A percentile compares a stretch with the other conserved stretches of the same genome.
phyloP scores from a whole-genome alignment of 371 early-diverging fungal species.

The Mortierella sp. region DNA sequence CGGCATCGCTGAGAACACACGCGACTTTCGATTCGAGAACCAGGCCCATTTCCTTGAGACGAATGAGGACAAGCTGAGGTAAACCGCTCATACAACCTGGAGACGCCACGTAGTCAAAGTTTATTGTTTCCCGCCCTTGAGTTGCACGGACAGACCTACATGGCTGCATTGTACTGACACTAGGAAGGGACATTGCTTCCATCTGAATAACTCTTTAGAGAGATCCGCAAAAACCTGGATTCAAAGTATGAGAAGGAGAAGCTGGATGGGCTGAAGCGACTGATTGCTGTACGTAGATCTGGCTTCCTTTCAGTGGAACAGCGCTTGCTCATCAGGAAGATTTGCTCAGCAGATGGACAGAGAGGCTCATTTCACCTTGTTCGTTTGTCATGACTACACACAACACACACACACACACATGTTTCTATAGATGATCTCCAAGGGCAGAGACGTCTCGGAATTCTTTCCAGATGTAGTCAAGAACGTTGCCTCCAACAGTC shows the following conservation, averaged over 20 bases:
- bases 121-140: no score
- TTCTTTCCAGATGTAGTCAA: conserved; percentile 97
- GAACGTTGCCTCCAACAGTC: conserved; percentile 91
- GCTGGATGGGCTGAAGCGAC: conserved; percentile 87
- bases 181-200: no score
- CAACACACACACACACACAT: not conserved
- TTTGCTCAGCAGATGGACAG: no score
- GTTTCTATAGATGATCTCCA: conserved; percentile 80
- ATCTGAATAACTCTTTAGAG: conserved; percentile 36
- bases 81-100: no score
- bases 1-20: conserved; percentile 86
- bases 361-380: no score
- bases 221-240: conserved; percentile 80
- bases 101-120: conserved; percentile 3
- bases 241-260: conserved; percentile 92
- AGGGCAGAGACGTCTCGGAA: conserved; percentile 91
- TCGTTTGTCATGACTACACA: no score
- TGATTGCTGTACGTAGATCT: conserved; percentile 79
- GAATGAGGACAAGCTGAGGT: conserved; percentile 81
- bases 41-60: conserved; percentile 87
- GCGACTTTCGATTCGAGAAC: conserved; percentile 83
- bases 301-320: no score
- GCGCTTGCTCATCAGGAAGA: no score
- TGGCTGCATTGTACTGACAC: no score
- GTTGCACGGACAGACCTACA: no score